Conservation (phyloP, 1,284 basidiomycete genomes). For the Anthracocystis setariae region DNA sequence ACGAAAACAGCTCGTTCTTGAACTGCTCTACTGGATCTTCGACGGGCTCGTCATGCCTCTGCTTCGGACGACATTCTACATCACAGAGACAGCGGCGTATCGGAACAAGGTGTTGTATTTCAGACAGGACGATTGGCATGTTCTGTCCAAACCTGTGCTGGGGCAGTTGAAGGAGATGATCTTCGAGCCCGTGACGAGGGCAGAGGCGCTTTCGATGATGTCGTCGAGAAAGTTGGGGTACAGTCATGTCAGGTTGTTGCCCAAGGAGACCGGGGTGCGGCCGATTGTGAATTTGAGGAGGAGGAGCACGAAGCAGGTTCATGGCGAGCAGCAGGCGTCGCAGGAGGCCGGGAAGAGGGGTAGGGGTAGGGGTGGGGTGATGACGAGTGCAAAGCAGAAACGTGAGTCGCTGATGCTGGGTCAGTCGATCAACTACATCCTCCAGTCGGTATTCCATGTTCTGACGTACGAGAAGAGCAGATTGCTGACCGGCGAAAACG, state of each 20-base stretch:
- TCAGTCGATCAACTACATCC: conserved; percentile 84
- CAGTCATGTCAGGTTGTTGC: conserved; percentile 86
- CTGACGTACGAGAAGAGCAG: conserved; percentile 55
- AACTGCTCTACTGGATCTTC: conserved; percentile 92
- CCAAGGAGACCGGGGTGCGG: conserved; percentile 92
- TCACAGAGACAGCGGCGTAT: conserved; percentile 89
- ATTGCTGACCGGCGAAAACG: conserved; percentile 3
- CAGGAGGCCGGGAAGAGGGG: not conserved
- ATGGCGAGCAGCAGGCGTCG: conserved; percentile 11
- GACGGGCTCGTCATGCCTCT: conserved; percentile 84
- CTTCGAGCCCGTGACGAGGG: conserved; percentile 48
- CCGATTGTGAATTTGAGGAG: conserved; percentile 92
- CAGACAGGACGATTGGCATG: conserved; percentile 89
- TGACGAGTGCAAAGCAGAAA: conserved; percentile 15
- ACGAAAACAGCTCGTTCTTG: conserved; percentile 80
- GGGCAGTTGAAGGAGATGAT: conserved; percentile 74
- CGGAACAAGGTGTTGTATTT: conserved; percentile 91
- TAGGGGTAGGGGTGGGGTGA: not conserved
- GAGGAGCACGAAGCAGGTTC: conserved; percentile 67
- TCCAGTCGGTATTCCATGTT: conserved; percentile 74
- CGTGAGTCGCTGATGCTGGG: conserved; percentile 46
- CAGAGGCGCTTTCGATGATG: conserved; percentile 66
- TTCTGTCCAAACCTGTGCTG: conserved; percentile 81
- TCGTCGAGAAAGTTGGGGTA: conserved; percentile 73
- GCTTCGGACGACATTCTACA: conserved; percentile 89